A percentile compares a stretch with the other conserved stretches of the same genome.
Conservation (phyloP, 768 basidiomycete species). For the Crucibulum laeve region DNA sequence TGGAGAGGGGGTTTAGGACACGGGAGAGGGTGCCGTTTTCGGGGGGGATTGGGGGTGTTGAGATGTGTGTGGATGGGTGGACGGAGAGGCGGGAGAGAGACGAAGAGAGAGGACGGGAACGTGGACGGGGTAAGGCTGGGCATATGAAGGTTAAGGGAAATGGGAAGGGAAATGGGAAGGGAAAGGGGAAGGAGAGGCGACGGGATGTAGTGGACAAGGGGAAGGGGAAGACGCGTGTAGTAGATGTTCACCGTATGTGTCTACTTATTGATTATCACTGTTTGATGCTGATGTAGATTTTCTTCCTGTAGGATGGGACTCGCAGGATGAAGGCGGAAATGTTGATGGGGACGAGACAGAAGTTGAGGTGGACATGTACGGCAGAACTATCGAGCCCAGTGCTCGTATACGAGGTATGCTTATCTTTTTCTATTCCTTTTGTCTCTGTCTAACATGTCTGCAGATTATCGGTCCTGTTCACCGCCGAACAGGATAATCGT, state of each 20-base stretch:
- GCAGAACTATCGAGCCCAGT: no score
- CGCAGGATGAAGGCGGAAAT: no score
- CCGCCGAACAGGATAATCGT: no score
- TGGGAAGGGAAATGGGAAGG: constrained; percentile 11
- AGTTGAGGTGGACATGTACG: no score
- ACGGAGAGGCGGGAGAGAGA: not conserved
- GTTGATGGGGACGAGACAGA: no score
- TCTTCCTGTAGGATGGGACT: not conserved
- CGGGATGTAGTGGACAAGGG: constrained; percentile 16
- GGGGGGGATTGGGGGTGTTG: constrained; percentile 63
- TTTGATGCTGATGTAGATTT: not conserved
- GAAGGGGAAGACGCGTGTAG: constrained; percentile 10
- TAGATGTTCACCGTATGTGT: constrained; percentile 2
- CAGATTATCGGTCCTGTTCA: no score
- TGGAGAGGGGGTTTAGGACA: constrained; percentile 57
- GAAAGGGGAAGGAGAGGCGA: constrained; percentile 13
- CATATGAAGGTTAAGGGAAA: constrained; percentile 1
- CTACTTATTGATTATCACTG: not conserved
- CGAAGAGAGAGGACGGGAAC: not conserved
- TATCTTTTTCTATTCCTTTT: no score
- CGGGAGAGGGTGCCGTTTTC: constrained; percentile 49
- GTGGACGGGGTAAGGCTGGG: not conserved
- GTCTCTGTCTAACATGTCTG: no score
- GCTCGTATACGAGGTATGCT: no score
- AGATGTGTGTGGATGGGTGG: constrained; percentile 37